Evolutionary conservation across 2,329 filamentous ascomycete genomes (phyloP), one percentile per base, ranked within the genome.

Genomic region (Seiridium cupressi): DNA sequence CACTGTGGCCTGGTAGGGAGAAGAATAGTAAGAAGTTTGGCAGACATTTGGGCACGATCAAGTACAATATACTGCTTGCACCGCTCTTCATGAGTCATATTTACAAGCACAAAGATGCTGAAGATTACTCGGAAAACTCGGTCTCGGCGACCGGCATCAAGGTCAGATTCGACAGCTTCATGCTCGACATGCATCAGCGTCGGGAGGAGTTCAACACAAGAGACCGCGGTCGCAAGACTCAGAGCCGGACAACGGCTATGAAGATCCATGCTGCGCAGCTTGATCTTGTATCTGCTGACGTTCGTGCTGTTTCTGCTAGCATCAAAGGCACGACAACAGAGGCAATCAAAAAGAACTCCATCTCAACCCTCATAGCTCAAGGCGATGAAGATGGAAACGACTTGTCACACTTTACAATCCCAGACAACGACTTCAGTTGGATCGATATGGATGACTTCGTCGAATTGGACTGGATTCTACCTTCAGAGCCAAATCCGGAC

Each of bases 361-460:
- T 84, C 11, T 77, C 82, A 3, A 78, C 79, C 8, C 73, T 85
- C 57, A 77, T 83, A 53, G 77, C 78, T 3, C 81, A 86, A 57
- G 76, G 83, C 56, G 84, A 86, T 34, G 77, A 78, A 3, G 82
- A 84, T 7, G 84, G 84, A 6, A 85, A 85, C 3, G 89, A 94
- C 71, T 81, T 97, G 55, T 96, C 93, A 0, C 89, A 90, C 57
- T 99, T 99, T 72, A 94, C 89, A 0, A 99, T 99, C 55, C 94
- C 95, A 0, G 95, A 99, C 72, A 91, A 96, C 58, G 95, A 99
- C 70, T 88, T 93, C 66, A 93, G 89, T 59, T 99, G 95, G 95
- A 93, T 99, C 63, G 95, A 99, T 70, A 98, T 99, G 93, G 95
- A 99, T 71, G 95, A 99, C 72, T 99, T 99, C 75, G 93, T 99